Evolutionary conservation across 2,329 filamentous ascomycete species (phyloP), one percentile per base, ranked within the genome.

Genomic region (Fusarium algeriense): DNA sequence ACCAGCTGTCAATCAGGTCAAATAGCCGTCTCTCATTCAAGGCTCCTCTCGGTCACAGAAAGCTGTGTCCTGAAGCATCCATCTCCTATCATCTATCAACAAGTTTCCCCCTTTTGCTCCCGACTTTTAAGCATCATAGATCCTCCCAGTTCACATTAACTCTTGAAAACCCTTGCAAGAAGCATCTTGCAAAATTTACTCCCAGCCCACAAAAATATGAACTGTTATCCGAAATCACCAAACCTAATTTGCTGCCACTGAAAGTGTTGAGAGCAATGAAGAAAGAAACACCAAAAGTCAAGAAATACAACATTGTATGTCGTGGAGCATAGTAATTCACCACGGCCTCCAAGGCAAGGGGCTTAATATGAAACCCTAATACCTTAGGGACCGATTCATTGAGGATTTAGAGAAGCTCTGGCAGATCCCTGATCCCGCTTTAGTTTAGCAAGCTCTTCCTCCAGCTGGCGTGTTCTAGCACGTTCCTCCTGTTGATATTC

Each of bases 391-490:
- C 19, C 17, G 30, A 26, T 59, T 71, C 59, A 77, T 69, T 77
- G 77, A 48, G 85, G 83, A 52, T 81, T 86, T 53, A 84, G 70
- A 7, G 83, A 81, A 65, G 79, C 83, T 74, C 83, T 85, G 70
- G 81, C 81, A 3, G 83, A 80, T 5, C 81, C 84, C 34, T 81
- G 80, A 13, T 80, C 78, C 60, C 83, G 82, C 72, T 80, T 84
- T 41, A 87, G 70, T 32, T 81, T 79, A 34, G 81, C 76, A 34
- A 88, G 73, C 75, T 88, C 86, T 59, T 88, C 86, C 69, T 88
- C 86, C 26, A 87, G 77, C 71, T 82, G 85, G 54, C 86, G 80
- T 60, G 81, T 80, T 70, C 80, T 83, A 62, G 78, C 74, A 75
- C 87, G 85, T 70, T 88, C 86, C 80, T 85, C 85, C 85, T 87